phyloP scores from a whole-genome alignment of 177 flowering plant species.

The Vitis hybrid region DNA sequence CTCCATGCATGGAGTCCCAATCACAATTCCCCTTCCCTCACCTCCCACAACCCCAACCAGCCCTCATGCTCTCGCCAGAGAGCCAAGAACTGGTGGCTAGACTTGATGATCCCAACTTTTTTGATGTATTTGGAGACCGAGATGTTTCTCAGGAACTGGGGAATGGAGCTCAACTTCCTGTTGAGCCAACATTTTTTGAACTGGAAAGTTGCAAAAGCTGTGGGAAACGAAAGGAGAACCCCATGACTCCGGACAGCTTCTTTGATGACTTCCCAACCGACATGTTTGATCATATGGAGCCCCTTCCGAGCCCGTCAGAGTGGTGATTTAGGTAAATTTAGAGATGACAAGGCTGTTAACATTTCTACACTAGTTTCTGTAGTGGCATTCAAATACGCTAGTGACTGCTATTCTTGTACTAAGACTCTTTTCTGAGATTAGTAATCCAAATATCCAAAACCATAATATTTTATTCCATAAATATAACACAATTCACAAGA shows the following conservation, averaged over 20 bases:
- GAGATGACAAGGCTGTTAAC: not conserved
- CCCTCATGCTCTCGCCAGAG: slow-evolving; percentile 33
- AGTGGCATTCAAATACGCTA: not conserved
- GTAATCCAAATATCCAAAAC: no score
- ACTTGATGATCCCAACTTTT: slow-evolving; percentile 38
- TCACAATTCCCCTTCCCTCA: slow-evolving; percentile 26
- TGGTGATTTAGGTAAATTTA: slow-evolving; percentile 20
- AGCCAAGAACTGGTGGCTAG: slow-evolving; percentile 39
- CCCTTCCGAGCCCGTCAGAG: slow-evolving; percentile 42
- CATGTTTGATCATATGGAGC: slow-evolving; percentile 59
- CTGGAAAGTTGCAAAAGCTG: slow-evolving; percentile 11
- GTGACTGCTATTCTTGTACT: no score
- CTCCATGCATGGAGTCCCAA: slow-evolving; percentile 18
- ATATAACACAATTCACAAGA: no score
- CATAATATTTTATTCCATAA: no score
- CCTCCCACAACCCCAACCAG: slow-evolving; percentile 34
- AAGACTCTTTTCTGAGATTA: no score
- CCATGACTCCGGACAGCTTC: slow-evolving; percentile 41
- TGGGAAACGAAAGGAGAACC: slow-evolving; percentile 14
- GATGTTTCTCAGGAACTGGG: slow-evolving; percentile 20
- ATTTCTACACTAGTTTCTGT: not conserved
- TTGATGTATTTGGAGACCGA: slow-evolving; percentile 30
- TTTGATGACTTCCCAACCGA: slow-evolving; percentile 66
- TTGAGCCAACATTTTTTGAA: slow-evolving; percentile 20
- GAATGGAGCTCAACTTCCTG: slow-evolving; percentile 8